Percentiles rank a stretch among this genome's conserved stretches.
Conservation (phyloP, 2,329 filamentous ascomycete species). For the Penicillium sclerotigenum region DNA sequence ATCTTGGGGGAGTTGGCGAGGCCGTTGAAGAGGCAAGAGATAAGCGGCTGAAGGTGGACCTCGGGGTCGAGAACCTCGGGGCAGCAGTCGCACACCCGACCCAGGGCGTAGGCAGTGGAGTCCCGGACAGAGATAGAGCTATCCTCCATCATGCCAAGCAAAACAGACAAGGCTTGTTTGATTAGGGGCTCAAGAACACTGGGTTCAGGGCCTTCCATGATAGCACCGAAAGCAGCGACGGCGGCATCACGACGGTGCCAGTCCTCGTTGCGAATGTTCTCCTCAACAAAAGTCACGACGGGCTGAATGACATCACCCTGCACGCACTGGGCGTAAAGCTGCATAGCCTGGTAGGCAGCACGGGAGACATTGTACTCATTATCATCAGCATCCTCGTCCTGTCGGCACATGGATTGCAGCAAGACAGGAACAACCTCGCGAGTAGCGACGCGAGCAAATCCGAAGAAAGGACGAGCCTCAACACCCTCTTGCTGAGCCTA, state of each 20-base stretch:
- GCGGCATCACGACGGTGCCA: slow-evolving; percentile 95
- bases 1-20: slow-evolving; percentile 92
- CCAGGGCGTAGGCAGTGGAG: slow-evolving; percentile 91
- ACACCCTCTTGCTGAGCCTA: slow-evolving; percentile 66
- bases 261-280: slow-evolving; percentile 82
- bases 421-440: slow-evolving; percentile 92
- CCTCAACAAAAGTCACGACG: slow-evolving; percentile 87
- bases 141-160: slow-evolving; percentile 92
- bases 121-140: slow-evolving; percentile 86
- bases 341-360: slow-evolving; percentile 92
- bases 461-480: slow-evolving; percentile 88
- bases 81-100: slow-evolving; percentile 91
- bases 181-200: slow-evolving; percentile 88
- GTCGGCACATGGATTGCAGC: slow-evolving; percentile 83
- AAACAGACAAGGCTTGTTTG: slow-evolving; percentile 87
- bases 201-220: slow-evolving; percentile 97
- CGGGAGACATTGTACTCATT: slow-evolving; percentile 97
- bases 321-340: slow-evolving; percentile 91
- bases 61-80: slow-evolving; percentile 85
- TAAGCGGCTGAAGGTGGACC: slow-evolving; percentile 77
- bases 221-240: slow-evolving; percentile 94
- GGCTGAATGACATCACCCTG: slow-evolving; percentile 78
- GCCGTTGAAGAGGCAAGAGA: slow-evolving; percentile 84
- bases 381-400: slow-evolving; percentile 94
- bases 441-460: slow-evolving; percentile 89